Evolutionary conservation across 2,329 filamentous ascomycete species (phyloP).

Genomic region (Scedosporium apiospermum): DNA sequence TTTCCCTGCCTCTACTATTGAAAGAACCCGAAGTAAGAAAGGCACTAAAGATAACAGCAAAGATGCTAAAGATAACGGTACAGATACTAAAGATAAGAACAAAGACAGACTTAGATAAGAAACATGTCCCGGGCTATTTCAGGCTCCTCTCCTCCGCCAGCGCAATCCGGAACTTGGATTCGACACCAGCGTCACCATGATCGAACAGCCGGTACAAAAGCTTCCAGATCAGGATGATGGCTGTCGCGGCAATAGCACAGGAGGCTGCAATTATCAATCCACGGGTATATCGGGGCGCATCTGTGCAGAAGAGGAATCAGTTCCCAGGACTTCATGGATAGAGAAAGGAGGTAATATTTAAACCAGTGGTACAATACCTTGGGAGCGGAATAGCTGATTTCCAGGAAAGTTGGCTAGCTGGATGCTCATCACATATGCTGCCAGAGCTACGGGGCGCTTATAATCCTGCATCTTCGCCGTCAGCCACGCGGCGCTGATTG

Average conservation of each 20-base stretch:
- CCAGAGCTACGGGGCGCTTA: slow-evolving; percentile 18
- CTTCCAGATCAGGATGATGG: slow-evolving; percentile 19
- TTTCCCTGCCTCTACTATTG: too few relatives aligned
- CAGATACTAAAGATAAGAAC: too few relatives aligned
- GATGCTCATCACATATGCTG: slow-evolving; percentile 21
- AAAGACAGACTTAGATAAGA: too few relatives aligned
- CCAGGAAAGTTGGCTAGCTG: slow-evolving; percentile 21
- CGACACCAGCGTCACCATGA: slow-evolving; percentile 16
- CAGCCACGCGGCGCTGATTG: slow-evolving; percentile 21
- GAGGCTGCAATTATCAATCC: slow-evolving; percentile 16
- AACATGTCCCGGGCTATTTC: not conserved
- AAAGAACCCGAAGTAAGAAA: too few relatives aligned
- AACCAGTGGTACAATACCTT: slow-evolving; percentile 11
- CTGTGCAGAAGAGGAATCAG: slow-evolving; percentile 6
- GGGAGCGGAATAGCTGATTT: slow-evolving; percentile 17
- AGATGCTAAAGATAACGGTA: too few relatives aligned
- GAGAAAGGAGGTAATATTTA: not conserved
- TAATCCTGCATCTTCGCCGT: slow-evolving; percentile 19
- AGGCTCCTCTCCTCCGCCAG: not conserved
- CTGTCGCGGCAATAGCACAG: slow-evolving; percentile 16
- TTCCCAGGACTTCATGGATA: not conserved
- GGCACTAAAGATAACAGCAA: too few relatives aligned
- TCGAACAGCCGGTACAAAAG: slow-evolving; percentile 19
- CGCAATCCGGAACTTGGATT: slow-evolving; percentile 2
- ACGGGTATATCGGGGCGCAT: slow-evolving; percentile 16